Base-by-base conservation (phyloP, 1,284 basidiomycete species). In the Pisolithus thermaeus region DNA sequence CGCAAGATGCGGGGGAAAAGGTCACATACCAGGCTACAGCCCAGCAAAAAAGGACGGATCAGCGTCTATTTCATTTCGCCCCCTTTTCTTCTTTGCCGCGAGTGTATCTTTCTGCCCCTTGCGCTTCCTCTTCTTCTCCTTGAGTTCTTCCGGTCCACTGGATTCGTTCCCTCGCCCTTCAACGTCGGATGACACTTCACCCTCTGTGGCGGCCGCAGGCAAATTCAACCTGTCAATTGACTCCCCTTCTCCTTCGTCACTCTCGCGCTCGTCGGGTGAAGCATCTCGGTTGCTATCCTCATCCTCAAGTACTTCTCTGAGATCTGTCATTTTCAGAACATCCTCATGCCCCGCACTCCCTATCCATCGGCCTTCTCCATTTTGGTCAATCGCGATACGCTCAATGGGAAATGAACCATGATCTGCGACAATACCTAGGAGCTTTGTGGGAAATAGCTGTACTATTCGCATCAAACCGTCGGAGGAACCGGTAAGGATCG, bases 311-410 rank as follows among this genome's bases (percentile, higher is more conserved):
- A 82, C 77, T 3, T 73, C 76, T 50, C 73, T 79, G 35, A 97
- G 71, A 70, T 96, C 88, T 23, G 92, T 96, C 69, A 97, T 70
- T 66, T 87, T 88, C 57, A 97, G 67, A 28, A 83, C 76, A 56
- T 95, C 90, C 58, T 96, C 93, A 62, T 97, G 94, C 16, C 90
- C 91, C n/a, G 87, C 89, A 65, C 91, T 94, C n/a, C 84, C 95
- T 16, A 96, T 78, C 88, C 92, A 94, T 68, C 81, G 81, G 4
- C 77, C 76, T 56, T 80, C 76, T 2, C 78, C 73, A 53, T 73
- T 76, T 53, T 66, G 64, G 51, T 75, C 79, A 23, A 90, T 72
- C 28, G 80, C 82, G 50, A 97, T 84, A 28, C 92, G 79, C 69
- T 97, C 94, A 44, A 97, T 84, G 2, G 94, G 94, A 70, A 92